phyloP scores from a whole-genome alignment of 192 early-diverging fungal species.

The Funneliformis geosporum region DNA sequence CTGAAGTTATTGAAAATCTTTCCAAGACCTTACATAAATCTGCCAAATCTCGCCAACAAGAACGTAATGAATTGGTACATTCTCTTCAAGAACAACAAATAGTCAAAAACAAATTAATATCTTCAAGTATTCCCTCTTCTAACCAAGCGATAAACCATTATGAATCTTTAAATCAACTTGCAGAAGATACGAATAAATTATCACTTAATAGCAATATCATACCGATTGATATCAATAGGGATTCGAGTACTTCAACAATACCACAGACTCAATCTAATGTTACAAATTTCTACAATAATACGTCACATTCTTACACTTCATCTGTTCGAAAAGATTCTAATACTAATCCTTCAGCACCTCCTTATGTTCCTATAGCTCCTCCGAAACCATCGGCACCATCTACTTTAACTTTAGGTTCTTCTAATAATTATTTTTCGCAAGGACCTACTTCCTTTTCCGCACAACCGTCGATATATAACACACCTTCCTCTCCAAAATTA shows the following conservation, averaged over 20 bases:
- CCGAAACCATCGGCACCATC: background rate
- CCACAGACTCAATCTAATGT: background rate
- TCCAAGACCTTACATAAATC: conserved; percentile 58
- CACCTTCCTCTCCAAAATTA: background rate
- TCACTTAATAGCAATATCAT: conserved; percentile 29
- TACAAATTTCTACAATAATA: background rate
- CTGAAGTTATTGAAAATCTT: conserved; percentile 58
- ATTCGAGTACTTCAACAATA: background rate
- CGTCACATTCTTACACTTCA: background rate
- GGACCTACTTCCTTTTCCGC: background rate
- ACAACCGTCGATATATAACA: background rate
- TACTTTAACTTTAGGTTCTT: background rate
- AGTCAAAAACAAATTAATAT: conserved; percentile 51
- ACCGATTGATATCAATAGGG: conserved; percentile 19
- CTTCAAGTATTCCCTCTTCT: conserved; percentile 24
- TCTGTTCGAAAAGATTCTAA: background rate
- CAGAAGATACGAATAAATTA: conserved; percentile 9
- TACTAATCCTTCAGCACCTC: background rate
- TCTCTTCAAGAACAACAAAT: conserved; percentile 61
- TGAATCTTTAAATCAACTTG: background rate
- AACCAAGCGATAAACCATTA: background rate
- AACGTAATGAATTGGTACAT: conserved; percentile 58
- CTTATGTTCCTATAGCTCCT: background rate
- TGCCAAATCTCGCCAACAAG: conserved; percentile 57
- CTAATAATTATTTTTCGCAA: background rate